Base-by-base conservation (phyloP, 1,284 basidiomycete genomes). In the Fomitopsis schrenkii region DNA sequence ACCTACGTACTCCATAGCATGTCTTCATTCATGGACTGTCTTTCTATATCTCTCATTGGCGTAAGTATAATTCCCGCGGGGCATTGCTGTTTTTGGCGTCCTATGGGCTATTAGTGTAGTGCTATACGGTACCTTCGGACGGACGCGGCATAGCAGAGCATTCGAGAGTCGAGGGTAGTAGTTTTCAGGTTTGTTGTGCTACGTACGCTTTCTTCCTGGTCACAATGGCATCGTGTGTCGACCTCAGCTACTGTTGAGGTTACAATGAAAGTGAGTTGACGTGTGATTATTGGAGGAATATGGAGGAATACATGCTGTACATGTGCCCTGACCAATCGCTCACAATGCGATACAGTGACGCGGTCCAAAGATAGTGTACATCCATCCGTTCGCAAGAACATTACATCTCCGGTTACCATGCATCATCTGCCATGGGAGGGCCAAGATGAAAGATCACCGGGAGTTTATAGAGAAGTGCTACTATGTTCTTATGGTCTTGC, bases 1-100 rank as follows among this genome's bases (percentile, higher is more conserved):
- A 55, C 58, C 19, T 59, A 53, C 58, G 26, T 59, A 55, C 53
- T 55, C 14, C 58, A n/a, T 36, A 22, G 40, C 58, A 38, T 36
- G 52, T 54, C 52, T 54, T 15, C 52, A 54, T 12, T 33, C 45
- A 52, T 53, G 44, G 41, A 58, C 44, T 36, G 30, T 19, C 33
- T 53, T 15, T 53, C 28, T 10, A 5, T 17, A 9, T 38, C 52
- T 22, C 52, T 54, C 36, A 54, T 54, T 40, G 35, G 22, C 52
- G 1, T 54, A 54, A 36, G 36, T 40, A 22, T 54, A 54, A 54
- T 54, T 4, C 52, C 52, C n/a, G 52, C 52, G 52, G 35, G n/a
- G 30, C 36, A 22, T 17, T 54, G 12, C 52, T 38, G 35, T 54
- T 36, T 36, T 54, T 54, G 52, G 52, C 52, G 52, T 54, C 52